Conservation (phyloP, 2,329 filamentous ascomycete genomes). For the Trichoderma afroharzianum region DNA sequence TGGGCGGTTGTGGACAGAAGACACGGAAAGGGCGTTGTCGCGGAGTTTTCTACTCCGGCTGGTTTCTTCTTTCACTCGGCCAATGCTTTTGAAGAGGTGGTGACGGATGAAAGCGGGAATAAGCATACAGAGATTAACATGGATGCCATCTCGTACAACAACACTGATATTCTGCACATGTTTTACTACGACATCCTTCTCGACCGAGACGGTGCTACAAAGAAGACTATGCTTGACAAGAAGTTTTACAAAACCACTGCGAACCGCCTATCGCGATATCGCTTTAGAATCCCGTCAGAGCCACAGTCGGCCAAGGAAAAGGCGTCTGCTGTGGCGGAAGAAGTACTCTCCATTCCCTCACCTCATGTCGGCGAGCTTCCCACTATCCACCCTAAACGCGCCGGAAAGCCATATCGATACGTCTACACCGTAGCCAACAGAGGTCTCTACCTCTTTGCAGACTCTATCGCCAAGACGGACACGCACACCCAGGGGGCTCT, state of each 20-base stretch:
- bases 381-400: constrained; percentile 57
- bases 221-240: constrained; percentile 41
- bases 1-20: constrained; percentile 75
- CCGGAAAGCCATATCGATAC: constrained; percentile 54
- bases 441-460: constrained; percentile 57
- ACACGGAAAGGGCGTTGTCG: constrained; percentile 60
- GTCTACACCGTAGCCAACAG: constrained; percentile 56
- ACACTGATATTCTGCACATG: constrained; percentile 59
- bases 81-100: constrained; percentile 68
- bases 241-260: constrained; percentile 35
- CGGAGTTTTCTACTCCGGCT: constrained; percentile 62
- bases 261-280: constrained; percentile 42
- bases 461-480: constrained; percentile 65
- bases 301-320: constrained; percentile 16
- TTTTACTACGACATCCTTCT: constrained; percentile 69
- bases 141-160: constrained; percentile 63
- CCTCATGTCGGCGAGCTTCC: constrained; percentile 62
- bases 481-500: constrained; percentile 47
- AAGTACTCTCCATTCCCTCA: constrained; percentile 45
- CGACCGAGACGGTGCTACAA: constrained; percentile 45
- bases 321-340: constrained; percentile 26
- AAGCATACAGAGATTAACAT: constrained; percentile 51
- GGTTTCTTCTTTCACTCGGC: constrained; percentile 78
- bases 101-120: constrained; percentile 33
- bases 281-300: constrained; percentile 35